Conservation (phyloP, 805 yeast genomes). For the Saccharomycopsis fibuligera region DNA sequence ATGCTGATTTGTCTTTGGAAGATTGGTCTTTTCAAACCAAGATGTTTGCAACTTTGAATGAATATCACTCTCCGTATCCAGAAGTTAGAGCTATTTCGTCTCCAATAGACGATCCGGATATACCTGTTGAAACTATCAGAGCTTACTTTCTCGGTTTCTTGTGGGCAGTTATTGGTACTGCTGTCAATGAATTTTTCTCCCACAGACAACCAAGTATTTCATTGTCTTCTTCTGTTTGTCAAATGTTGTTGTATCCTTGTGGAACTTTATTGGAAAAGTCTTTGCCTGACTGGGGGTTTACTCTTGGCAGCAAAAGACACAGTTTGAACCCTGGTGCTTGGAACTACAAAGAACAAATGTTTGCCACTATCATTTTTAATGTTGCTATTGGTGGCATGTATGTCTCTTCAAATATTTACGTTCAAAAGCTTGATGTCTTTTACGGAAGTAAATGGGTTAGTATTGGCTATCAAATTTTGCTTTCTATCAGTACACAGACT, state of each 20-base stretch:
- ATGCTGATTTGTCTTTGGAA: constrained; percentile 23
- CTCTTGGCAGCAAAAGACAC: constrained; percentile 32
- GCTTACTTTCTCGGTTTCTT: constrained; percentile 32
- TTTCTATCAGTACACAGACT: constrained; percentile 50
- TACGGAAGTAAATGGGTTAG: constrained; percentile 29
- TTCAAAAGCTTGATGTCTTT: constrained; percentile 27
- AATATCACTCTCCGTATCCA: constrained; percentile 51
- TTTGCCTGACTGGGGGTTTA: constrained; percentile 42
- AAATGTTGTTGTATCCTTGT: constrained; percentile 40
- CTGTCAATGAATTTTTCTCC: constrained; percentile 50
- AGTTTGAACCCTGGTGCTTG: constrained; percentile 60
- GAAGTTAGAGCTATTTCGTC: constrained; percentile 62
- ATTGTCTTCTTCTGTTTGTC: constrained; percentile 39
- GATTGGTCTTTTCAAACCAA: constrained; percentile 26
- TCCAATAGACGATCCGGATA: constrained; percentile 40
- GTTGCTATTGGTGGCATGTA: constrained; percentile 31
- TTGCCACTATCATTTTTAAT: constrained; percentile 42
- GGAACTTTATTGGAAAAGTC: constrained; percentile 36
- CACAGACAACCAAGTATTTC: constrained; percentile 48
- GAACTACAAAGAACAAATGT: constrained; percentile 59
- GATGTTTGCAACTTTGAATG: constrained; percentile 32
- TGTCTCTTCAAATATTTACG: constrained; percentile 34
- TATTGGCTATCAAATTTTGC: constrained; percentile 47
- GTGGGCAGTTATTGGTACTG: constrained; percentile 48
- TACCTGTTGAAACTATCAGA: constrained; percentile 45